Evolutionary conservation across 164 flowering plant species (phyloP).

Genomic region (Pachysandra terminalis): DNA sequence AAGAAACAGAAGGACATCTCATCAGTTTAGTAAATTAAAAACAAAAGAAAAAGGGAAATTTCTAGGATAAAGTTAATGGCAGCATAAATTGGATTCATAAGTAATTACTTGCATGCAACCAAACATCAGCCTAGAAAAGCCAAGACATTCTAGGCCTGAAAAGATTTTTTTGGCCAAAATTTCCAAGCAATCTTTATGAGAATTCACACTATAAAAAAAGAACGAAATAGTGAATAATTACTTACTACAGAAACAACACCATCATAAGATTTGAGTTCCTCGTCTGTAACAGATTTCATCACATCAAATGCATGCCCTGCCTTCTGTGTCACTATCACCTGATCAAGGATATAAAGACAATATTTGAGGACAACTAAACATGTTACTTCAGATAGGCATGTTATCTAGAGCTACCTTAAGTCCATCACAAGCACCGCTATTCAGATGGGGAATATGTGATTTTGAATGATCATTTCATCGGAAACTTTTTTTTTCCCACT

Average conservation of each 20-base stretch:
- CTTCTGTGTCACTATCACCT: conserved; percentile 82
- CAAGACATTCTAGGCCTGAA: not conserved
- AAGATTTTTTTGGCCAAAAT: not conserved
- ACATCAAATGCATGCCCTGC: conserved; percentile 89
- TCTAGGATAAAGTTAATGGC: not conserved
- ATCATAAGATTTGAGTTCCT: conserved; percentile 70
- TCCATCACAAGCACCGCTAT: not conserved
- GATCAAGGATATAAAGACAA: conserved; percentile 12
- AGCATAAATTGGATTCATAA: not conserved
- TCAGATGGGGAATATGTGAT: not conserved
- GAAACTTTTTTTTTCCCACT: not conserved
- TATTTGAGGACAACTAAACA: not conserved
- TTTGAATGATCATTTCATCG: not conserved
- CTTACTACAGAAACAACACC: conserved; percentile 92
- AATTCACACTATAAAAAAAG: not conserved
- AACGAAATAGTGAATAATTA: conserved; percentile 7
- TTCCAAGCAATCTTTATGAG: not conserved
- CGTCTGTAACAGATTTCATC: conserved; percentile 50
- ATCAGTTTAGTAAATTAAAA: too few species aligned
- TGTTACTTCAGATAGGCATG: not conserved
- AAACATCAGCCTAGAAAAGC: not conserved
- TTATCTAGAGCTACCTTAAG: not conserved
- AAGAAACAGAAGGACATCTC: not conserved
- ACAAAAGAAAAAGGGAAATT: too few species aligned
- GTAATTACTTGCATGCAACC: not conserved